These are phyloP conservation scores for Nyctanthes arbortristis DNA, from an alignment of 257 asterid genomes.

Conservation along the genomic window DNA sequence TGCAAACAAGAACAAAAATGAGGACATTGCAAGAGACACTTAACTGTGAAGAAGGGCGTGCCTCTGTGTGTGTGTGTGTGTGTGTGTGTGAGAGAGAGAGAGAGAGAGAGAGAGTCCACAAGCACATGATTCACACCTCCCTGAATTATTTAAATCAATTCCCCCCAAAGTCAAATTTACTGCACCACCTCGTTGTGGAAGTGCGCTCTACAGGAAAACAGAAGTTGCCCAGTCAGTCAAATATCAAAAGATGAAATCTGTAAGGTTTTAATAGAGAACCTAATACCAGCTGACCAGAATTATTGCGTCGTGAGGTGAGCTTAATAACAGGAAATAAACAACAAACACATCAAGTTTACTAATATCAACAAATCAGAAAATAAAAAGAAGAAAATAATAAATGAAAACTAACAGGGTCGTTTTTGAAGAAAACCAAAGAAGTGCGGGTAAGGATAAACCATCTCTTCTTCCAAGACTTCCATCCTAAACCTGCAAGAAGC, in stretches of 20 bases:
- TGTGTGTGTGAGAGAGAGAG: constrained; percentile 13
- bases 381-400: constrained; percentile 7
- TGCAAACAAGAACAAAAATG: constrained; percentile 37
- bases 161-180: constrained; percentile 93
- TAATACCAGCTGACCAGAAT: neutral
- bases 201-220: constrained; percentile 61
- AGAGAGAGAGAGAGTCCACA: neutral
- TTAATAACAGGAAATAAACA: constrained; percentile 15
- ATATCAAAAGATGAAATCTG: constrained; percentile 9
- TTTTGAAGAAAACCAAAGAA: constrained; percentile 93
- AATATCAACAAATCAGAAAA: constrained; percentile 9
- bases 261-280: neutral
- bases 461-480: constrained; percentile 97
- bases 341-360: constrained; percentile 12
- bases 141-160: constrained; percentile 91
- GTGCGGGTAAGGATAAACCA: constrained; percentile 96
- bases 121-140: constrained; percentile 51
- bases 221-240: constrained; percentile 5
- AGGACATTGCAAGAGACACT: constrained; percentile 15
- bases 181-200: constrained; percentile 90
- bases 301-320: neutral
- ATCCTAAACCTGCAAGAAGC: constrained; percentile 79
- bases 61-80: no score
- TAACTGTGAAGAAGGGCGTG: neutral
- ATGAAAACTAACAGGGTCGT: constrained; percentile 52